A percentile compares a stretch with the other conserved stretches of the same genome.
These are phyloP conservation scores for Alternaria alternata DNA, from an alignment of 2,329 filamentous ascomycete species.

Conservation along the genomic window DNA sequence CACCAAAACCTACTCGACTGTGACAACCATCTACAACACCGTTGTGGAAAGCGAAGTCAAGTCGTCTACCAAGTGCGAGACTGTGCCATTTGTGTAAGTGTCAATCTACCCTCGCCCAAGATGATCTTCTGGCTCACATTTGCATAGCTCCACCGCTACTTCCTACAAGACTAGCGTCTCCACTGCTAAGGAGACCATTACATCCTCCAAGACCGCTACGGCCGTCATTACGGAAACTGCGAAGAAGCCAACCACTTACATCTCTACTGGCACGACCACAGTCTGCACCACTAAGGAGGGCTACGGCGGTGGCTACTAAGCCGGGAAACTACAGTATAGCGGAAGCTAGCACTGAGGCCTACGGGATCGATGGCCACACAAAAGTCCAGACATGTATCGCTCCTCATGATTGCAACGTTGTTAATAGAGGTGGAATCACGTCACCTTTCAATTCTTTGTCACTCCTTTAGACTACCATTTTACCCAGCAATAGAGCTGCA, in stretches of 20 bases:
- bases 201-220: conserved; percentile 15
- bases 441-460: neutral
- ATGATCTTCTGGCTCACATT: conserved; percentile 4
- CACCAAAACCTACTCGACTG: conserved; percentile 23
- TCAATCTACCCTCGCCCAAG: too few species aligned
- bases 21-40: conserved; percentile 25
- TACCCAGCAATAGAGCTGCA: neutral
- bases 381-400: neutral
- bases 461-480: conserved; percentile 2
- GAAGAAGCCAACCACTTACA: conserved; percentile 27
- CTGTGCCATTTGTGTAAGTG: conserved; percentile 29
- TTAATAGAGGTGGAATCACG: neutral
- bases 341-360: neutral
- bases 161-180: conserved; percentile 25
- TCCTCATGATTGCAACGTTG: neutral
- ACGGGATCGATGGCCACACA: neutral
- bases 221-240: conserved; percentile 27
- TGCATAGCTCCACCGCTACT: conserved; percentile 24
- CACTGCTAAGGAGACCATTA: conserved; percentile 22
- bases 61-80: conserved; percentile 20
- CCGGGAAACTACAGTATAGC: neutral
- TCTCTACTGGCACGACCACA: conserved; percentile 26
- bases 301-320: conserved; percentile 13
- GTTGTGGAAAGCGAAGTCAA: conserved; percentile 20
- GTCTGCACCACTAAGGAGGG: conserved; percentile 28